These are phyloP conservation scores for Phoma herbarum DNA, from an alignment of 2,329 filamentous ascomycete species.

Conservation along the genomic window DNA sequence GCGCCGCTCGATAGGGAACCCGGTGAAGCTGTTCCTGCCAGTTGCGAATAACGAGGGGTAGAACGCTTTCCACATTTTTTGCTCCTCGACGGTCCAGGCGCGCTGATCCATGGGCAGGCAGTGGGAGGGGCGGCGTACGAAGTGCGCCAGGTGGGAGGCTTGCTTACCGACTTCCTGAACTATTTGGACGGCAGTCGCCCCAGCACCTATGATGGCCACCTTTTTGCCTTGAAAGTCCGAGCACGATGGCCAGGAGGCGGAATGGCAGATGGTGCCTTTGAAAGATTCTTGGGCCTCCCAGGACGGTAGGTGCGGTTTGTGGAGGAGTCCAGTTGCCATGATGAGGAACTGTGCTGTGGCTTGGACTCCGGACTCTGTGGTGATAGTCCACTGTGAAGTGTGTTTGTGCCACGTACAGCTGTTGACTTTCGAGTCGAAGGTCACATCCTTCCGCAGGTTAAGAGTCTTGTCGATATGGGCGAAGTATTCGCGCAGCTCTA, in stretches of 20 bases:
- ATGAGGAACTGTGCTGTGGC: constrained; percentile 54
- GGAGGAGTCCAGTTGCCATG: constrained; percentile 31
- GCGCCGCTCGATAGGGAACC: constrained; percentile 30
- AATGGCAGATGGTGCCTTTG: constrained; percentile 35
- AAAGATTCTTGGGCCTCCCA: constrained; percentile 29
- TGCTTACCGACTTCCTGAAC: constrained; percentile 37
- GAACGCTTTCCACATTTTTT: constrained; percentile 37
- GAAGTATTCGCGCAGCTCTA: constrained; percentile 39
- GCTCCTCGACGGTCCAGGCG: constrained; percentile 30
- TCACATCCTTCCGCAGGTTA: constrained; percentile 33
- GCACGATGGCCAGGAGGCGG: constrained; percentile 46
- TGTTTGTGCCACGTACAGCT: constrained; percentile 54
- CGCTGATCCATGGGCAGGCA: constrained; percentile 41
- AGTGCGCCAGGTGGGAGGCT: constrained; percentile 29
- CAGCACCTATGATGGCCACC: constrained; percentile 40
- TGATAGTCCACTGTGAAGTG: constrained; percentile 55
- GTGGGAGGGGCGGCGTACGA: constrained; percentile 36
- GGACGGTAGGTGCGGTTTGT: constrained; percentile 28
- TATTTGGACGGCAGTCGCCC: constrained; percentile 43
- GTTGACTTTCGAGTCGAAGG: constrained; percentile 56
- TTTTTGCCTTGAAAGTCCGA: constrained; percentile 37
- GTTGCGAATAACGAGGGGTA: constrained; percentile 31
- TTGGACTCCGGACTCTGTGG: constrained; percentile 55
- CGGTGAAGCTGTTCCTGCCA: constrained; percentile 22
- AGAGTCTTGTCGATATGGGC: constrained; percentile 35